phyloP scores from a whole-genome alignment of 2,329 filamentous ascomycete genomes.

The Didymella pinodella region DNA sequence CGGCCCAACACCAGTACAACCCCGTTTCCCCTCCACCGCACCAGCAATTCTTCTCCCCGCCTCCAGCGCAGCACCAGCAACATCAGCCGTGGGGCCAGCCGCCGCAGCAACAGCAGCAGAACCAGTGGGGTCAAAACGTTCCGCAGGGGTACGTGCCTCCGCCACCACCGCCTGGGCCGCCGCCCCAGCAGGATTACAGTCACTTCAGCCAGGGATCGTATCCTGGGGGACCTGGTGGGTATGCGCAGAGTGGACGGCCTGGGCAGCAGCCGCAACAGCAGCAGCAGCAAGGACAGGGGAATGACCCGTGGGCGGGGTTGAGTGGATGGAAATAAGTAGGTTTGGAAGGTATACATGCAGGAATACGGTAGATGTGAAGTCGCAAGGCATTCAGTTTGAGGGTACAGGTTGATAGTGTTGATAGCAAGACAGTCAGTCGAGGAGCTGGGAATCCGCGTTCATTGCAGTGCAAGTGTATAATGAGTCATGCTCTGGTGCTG shows the following conservation, averaged over 20 bases:
- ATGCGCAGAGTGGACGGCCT: slow-evolving; percentile 27
- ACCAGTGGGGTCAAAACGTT: slow-evolving; percentile 53
- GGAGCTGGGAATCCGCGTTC: too few relatives aligned
- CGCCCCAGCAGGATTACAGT: slow-evolving; percentile 61
- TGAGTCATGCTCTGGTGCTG: too few relatives aligned
- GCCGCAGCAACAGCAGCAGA: slow-evolving; percentile 60
- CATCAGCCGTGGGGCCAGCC: slow-evolving; percentile 64
- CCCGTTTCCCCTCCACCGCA: slow-evolving; percentile 63
- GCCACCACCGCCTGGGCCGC: slow-evolving; percentile 71
- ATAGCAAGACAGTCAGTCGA: neutral
- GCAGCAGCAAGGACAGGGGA: slow-evolving; percentile 33
- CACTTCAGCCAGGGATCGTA: slow-evolving; percentile 61
- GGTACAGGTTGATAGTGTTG: neutral
- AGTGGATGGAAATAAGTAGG: slow-evolving; percentile 69
- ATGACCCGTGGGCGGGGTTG: slow-evolving; percentile 75
- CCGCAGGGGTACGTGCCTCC: slow-evolving; percentile 72
- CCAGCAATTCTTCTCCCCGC: slow-evolving; percentile 63
- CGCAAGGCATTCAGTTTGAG: neutral
- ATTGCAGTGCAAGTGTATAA: too few relatives aligned
- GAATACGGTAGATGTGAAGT: neutral
- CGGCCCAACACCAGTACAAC: slow-evolving; percentile 53
- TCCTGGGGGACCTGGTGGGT: slow-evolving; percentile 55
- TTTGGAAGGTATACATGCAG: too few relatives aligned
- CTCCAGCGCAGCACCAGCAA: slow-evolving; percentile 47
- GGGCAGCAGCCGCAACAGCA: slow-evolving; percentile 48